These are phyloP conservation scores for Penicillium sp. DNA, from an alignment of 2,329 filamentous ascomycete species.

Conservation along the genomic window DNA sequence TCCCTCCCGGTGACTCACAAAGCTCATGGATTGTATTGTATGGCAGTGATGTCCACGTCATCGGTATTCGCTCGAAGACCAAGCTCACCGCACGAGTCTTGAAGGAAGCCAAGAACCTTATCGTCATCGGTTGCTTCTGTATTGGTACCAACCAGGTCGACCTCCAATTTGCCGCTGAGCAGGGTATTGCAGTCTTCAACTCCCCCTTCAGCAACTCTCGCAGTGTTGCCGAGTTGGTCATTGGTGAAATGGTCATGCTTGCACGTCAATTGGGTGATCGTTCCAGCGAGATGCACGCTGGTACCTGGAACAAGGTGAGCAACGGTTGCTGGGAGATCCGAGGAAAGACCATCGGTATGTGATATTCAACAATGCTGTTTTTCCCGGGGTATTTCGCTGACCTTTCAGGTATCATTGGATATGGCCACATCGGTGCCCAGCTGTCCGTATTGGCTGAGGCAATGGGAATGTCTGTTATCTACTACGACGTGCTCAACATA, in stretches of 20 bases:
- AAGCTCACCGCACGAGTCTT: slow-evolving; percentile 85
- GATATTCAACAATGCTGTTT: slow-evolving; percentile 4
- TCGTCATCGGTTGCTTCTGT: slow-evolving; percentile 97
- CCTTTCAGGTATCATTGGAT: slow-evolving; percentile 77
- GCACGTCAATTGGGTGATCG: slow-evolving; percentile 91
- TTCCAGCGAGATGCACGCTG: slow-evolving; percentile 88
- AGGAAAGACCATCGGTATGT: slow-evolving; percentile 84
- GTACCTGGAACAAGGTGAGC: slow-evolving; percentile 98
- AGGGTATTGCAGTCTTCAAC: slow-evolving; percentile 93
- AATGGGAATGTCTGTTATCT: slow-evolving; percentile 98
- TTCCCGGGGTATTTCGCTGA: background rate
- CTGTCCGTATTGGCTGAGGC: slow-evolving; percentile 92
- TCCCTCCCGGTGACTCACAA: background rate
- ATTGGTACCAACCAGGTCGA: slow-evolving; percentile 75
- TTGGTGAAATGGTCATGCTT: slow-evolving; percentile 86
- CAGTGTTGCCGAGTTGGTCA: slow-evolving; percentile 93
- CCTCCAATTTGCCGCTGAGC: slow-evolving; percentile 45
- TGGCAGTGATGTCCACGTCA: slow-evolving; percentile 84
- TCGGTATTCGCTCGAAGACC: slow-evolving; percentile 97
- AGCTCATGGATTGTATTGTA: background rate
- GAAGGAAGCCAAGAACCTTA: slow-evolving; percentile 84
- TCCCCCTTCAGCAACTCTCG: slow-evolving; percentile 98
- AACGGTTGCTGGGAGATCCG: slow-evolving; percentile 96
- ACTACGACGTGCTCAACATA: slow-evolving; percentile 90
- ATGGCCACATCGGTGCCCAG: slow-evolving; percentile 96